Evolutionary conservation across 2,329 filamentous ascomycete genomes (phyloP).

Genomic region (Volutella citrinella): DNA sequence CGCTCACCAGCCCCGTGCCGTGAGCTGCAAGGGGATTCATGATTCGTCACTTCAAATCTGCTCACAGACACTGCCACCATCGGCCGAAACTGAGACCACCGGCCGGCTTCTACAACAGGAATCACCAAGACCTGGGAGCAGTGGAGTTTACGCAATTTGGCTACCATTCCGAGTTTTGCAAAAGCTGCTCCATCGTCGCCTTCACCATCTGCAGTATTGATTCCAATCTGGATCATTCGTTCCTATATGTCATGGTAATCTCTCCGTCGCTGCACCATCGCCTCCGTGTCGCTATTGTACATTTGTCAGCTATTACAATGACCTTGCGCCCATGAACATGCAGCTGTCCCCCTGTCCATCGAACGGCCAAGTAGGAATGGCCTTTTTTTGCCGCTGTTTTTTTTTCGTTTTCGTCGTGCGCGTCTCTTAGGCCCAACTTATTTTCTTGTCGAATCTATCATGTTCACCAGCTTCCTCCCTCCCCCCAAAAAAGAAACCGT

Average conservation of each 20-base stretch:
- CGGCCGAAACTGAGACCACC: too few relatives aligned
- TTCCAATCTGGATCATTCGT: constrained; percentile 27
- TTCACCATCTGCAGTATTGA: constrained; percentile 13
- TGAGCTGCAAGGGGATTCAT: too few relatives aligned
- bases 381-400: constrained; percentile 8
- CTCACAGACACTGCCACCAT: too few relatives aligned
- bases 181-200: constrained; percentile 12
- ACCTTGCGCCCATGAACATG: constrained; percentile 9
- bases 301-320: constrained; percentile 25
- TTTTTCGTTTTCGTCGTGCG: constrained; percentile 17
- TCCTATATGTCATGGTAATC: constrained; percentile 20
- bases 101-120: constrained; percentile 3
- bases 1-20: too few relatives aligned
- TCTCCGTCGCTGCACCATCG: constrained; percentile 3
- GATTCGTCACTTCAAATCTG: too few relatives aligned
- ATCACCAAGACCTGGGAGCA: constrained; percentile 8
- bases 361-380: constrained; percentile 8
- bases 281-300: constrained; percentile 22
- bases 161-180: constrained; percentile 21
- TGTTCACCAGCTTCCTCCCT: constrained; percentile 17
- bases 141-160: constrained; percentile 17
- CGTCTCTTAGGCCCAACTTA: constrained; percentile 14
- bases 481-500: constrained; percentile 15
- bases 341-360: constrained; percentile 1
- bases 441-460: constrained; percentile 26